These are phyloP conservation scores for Tulasnella sp. DNA, from an alignment of 768 basidiomycete genomes.

Conservation along the genomic window DNA sequence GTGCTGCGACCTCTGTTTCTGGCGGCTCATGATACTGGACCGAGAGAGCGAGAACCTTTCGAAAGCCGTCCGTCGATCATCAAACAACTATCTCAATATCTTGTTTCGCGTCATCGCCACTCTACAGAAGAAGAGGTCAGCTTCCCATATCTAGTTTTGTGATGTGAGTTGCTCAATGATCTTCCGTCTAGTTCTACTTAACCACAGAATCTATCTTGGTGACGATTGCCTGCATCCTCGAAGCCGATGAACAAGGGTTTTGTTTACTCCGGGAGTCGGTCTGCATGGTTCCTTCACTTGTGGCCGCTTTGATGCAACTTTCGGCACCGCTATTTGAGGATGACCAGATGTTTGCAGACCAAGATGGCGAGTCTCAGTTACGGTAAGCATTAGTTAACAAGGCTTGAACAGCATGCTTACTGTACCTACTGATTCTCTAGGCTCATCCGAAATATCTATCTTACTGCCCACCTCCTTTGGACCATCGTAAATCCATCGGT, in stretches of 20 bases:
- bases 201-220: conserved; percentile 32
- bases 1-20: conserved; percentile 36
- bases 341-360: conserved; percentile 34
- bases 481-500: conserved; percentile 46
- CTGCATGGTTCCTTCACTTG: conserved; percentile 53
- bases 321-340: conserved; percentile 59
- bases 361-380: conserved; percentile 31
- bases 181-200: conserved; percentile 18
- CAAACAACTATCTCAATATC: conserved; percentile 38
- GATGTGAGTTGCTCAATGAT: background rate
- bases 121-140: background rate
- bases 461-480: conserved; percentile 50
- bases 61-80: conserved; percentile 35
- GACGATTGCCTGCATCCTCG: conserved; percentile 34
- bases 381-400: conserved; percentile 23
- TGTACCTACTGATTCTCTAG: conserved; percentile 28
- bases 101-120: conserved; percentile 31
- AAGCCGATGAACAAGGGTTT: conserved; percentile 33
- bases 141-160: conserved; percentile 2
- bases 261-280: conserved; percentile 37
- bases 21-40: no score
- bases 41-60: no score
- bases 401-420: conserved; percentile 15
- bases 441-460: conserved; percentile 39
- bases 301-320: conserved; percentile 43